Percentiles rank a stretch among this genome's conserved stretches.
phyloP scores from a whole-genome alignment of 805 yeast genomes.

The Yarrowia porcina region DNA sequence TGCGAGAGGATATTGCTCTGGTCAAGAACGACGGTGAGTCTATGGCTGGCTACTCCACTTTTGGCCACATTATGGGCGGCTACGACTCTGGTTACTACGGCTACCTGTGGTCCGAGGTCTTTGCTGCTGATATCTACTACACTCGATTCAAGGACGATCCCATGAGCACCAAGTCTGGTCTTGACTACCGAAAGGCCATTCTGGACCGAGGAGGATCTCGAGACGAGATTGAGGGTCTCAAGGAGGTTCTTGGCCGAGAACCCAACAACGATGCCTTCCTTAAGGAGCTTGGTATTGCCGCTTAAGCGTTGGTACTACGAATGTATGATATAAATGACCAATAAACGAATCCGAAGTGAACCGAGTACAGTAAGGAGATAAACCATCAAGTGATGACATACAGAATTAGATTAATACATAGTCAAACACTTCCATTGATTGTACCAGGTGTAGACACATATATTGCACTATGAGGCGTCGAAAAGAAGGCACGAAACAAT shows the following conservation, averaged over 20 bases:
- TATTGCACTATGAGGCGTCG: too few species aligned
- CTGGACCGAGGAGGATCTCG: slow-evolving; percentile 69
- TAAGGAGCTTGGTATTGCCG: slow-evolving; percentile 23
- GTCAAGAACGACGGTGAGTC: slow-evolving; percentile 50
- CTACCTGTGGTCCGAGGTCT: slow-evolving; percentile 80
- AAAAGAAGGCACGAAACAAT: too few species aligned
- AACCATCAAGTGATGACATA: too few species aligned
- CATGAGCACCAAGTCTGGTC: slow-evolving; percentile 59
- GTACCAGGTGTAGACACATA: too few species aligned
- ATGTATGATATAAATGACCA: too few species aligned
- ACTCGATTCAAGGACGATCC: slow-evolving; percentile 67
- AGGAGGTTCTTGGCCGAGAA: slow-evolving; percentile 67
- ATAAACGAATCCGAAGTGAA: too few species aligned
- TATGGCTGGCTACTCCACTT: slow-evolving; percentile 62
- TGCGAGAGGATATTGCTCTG: slow-evolving; percentile 59
- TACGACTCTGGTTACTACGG: slow-evolving; percentile 90
- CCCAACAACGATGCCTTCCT: slow-evolving; percentile 74
- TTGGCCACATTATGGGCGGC: slow-evolving; percentile 78
- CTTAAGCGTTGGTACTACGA: too few species aligned
- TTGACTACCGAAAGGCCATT: slow-evolving; percentile 64
- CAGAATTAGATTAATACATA: too few species aligned
- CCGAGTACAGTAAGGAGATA: too few species aligned
- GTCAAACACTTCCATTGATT: too few species aligned
- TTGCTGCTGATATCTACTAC: slow-evolving; percentile 79
- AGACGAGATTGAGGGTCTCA: slow-evolving; percentile 63